Conservation (phyloP, 2,329 filamentous ascomycete genomes). For the Leptographium lundbergii region DNA sequence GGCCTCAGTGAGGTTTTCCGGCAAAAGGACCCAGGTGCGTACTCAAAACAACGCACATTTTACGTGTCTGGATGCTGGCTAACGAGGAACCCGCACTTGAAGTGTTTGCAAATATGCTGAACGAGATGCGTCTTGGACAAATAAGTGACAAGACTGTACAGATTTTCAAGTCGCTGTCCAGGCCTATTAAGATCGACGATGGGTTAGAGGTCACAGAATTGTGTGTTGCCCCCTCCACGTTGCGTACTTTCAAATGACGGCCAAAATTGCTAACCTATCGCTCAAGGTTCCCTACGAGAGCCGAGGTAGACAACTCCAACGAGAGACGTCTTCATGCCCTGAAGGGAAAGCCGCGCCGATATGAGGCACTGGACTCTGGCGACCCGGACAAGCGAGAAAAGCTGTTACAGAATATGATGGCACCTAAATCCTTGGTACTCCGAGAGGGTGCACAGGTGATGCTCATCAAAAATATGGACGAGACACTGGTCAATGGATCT, state of each 20-base stretch:
- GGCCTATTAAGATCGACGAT: slow-evolving; percentile 61
- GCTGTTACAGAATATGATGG: slow-evolving; percentile 83
- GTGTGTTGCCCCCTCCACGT: slow-evolving; percentile 24
- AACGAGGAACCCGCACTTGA: background rate
- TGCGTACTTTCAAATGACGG: slow-evolving; percentile 1
- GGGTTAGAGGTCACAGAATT: slow-evolving; percentile 75
- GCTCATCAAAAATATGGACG: slow-evolving; percentile 99
- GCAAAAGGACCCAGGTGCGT: slow-evolving; percentile 65
- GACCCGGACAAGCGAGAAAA: slow-evolving; percentile 62
- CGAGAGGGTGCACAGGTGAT: slow-evolving; percentile 95
- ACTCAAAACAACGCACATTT: background rate
- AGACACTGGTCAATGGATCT: slow-evolving; percentile 85
- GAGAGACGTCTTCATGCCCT: slow-evolving; percentile 58
- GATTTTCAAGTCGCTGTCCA: slow-evolving; percentile 60
- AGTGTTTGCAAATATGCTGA: slow-evolving; percentile 89
- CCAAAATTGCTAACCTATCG: slow-evolving; percentile 17
- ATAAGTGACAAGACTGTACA: slow-evolving; percentile 65
- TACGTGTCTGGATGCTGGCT: slow-evolving; percentile 14
- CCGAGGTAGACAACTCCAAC: slow-evolving; percentile 84
- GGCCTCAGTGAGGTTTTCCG: slow-evolving; percentile 92
- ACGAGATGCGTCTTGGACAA: slow-evolving; percentile 88
- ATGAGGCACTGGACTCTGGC: slow-evolving; percentile 64
- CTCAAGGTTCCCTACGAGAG: slow-evolving; percentile 64
- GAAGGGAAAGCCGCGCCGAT: slow-evolving; percentile 54
- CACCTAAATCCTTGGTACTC: slow-evolving; percentile 63